Evolutionary conservation across 306 rosid genomes (phyloP), one percentile per base, ranked within the genome.

Genomic region (Inga leiocalycina): DNA sequence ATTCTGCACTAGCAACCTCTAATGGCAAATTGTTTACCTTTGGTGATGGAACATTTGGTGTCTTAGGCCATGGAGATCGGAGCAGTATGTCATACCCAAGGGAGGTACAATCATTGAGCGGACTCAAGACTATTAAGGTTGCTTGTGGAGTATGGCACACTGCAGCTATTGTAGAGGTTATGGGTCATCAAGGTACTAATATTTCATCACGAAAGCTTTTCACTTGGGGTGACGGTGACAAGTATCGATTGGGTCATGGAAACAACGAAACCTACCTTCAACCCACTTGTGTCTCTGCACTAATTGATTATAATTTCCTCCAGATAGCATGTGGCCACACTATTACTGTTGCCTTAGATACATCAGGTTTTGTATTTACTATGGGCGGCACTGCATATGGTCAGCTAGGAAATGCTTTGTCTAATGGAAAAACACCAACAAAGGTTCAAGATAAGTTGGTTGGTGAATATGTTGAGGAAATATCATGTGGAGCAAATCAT

Each of bases 81-180:
- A 82, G 71, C 84, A 92, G 91, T 62, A 48, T 85, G 67, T 67
- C 84, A 64, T 84, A 78, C 81, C 96, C 96, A 68, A 88, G 68
- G 77, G 93, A 92, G 84, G 93, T 92, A 71, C 92, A 88, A 78
- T 83, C 67, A 51, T 83, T 92, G 80, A 90, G 79, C 56, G 93
- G 96, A 72, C 83, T 87, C 41, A 92, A 86, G 88, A 90, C 93
- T n/a, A 79, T 88, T 22, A 88, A 87, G 56, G 93, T 92, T 48
- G 92, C 96, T 59, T 92, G 96, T 72, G 96, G 96, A 76, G 90
- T 92, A 39, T 92, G 96, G 93, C 96, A 92, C 77, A 92, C 96
- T 82, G 96, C 91, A 32, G 96, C 96, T 7, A 90, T 92, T 74
- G 89, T 92, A 48, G 96, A 92, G 82, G 93, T 92, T 78, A 85